Base-by-base conservation (phyloP, 768 basidiomycete species). In the Agrocybe pediades region DNA sequence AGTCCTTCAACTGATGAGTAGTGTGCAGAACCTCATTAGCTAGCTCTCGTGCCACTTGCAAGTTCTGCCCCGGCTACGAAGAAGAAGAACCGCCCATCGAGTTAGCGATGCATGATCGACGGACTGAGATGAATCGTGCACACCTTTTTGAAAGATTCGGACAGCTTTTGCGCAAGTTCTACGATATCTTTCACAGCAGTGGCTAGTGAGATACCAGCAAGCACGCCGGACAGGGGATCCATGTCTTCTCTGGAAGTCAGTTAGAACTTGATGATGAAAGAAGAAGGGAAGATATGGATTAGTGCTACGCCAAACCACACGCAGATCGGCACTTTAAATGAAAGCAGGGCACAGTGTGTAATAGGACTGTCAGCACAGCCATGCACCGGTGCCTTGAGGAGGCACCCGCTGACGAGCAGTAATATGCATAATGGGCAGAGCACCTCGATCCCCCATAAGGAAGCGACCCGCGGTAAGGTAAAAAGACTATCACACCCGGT, bases 11-110 rank as follows among this genome's bases (percentile, higher is more conserved):
- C 26, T 57, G 41, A 3, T 29, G 17, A 11, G 49, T 25, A 9
- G 56, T 45, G n/a, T 44, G 33, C 9, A 44, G 30, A 4, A 58
- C 42, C 20, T 51, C 53, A 2, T 53, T 19, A 1, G 57, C 45
- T 21, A 55, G 25, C 15, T 23, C 29, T 24, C 46, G 53, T 2
- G 53, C 27, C 8, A 48, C 41, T 17, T 26, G 53, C 19, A 48
- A 23, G 26, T 57, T 41, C 30, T 46, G 39, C 3, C 42, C 15
- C 16, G 42, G 20, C 51, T 52, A 23, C 6, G 21, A 24, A 11
- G 1, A 44, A 33, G 16, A 9, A n/a, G 26, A 45, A n/a, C 29
- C 44, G 40, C 1, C 2, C 2, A 19, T 13, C 9, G 19, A 9
- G 16, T 20, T 23, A 20, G 16, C 19, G 19, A 6, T n/a, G 2